These are phyloP conservation scores for Aspergillus ustus DNA, from an alignment of 2,329 filamentous ascomycete genomes.

Conservation along the genomic window DNA sequence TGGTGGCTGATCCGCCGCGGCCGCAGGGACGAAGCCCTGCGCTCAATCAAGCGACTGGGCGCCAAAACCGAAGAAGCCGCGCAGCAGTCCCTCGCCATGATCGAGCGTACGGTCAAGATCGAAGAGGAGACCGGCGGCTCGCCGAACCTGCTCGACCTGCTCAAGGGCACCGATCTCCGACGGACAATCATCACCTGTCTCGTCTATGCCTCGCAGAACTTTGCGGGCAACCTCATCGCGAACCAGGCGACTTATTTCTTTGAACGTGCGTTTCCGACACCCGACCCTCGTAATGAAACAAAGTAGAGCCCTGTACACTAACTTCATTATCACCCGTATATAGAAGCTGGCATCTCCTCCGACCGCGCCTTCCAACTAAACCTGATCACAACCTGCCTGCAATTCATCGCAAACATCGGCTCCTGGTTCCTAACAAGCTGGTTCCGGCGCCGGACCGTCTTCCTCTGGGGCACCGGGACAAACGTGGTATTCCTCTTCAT, in stretches of 20 bases:
- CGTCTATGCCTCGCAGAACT: slow-evolving; percentile 45
- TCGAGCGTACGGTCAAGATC: slow-evolving; percentile 39
- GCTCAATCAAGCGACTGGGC: slow-evolving; percentile 32
- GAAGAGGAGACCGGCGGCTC: slow-evolving; percentile 31
- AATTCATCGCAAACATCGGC: slow-evolving; percentile 42
- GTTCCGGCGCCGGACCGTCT: slow-evolving; percentile 49
- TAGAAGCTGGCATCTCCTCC: slow-evolving; percentile 36
- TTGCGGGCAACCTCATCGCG: slow-evolving; percentile 67
- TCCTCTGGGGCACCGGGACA: slow-evolving; percentile 41
- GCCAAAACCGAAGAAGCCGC: slow-evolving; percentile 20
- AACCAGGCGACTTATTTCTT: slow-evolving; percentile 69
- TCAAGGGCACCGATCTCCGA: slow-evolving; percentile 38
- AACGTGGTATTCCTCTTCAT: slow-evolving; percentile 44
- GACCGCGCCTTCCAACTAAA: slow-evolving; percentile 35
- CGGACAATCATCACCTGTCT: slow-evolving; percentile 39
- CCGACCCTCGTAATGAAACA: too few species aligned
- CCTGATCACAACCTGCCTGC: slow-evolving; percentile 34
- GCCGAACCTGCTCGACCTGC: slow-evolving; percentile 36
- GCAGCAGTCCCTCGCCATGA: slow-evolving; percentile 35
- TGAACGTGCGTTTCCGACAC: neutral
- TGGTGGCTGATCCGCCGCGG: slow-evolving; percentile 36
- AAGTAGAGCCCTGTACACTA: too few species aligned
- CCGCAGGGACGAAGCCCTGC: slow-evolving; percentile 29
- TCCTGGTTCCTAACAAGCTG: slow-evolving; percentile 43
- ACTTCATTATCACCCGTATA: too few species aligned